Conservation (phyloP, 257 asterid species). For the Solanum chilense region DNA sequence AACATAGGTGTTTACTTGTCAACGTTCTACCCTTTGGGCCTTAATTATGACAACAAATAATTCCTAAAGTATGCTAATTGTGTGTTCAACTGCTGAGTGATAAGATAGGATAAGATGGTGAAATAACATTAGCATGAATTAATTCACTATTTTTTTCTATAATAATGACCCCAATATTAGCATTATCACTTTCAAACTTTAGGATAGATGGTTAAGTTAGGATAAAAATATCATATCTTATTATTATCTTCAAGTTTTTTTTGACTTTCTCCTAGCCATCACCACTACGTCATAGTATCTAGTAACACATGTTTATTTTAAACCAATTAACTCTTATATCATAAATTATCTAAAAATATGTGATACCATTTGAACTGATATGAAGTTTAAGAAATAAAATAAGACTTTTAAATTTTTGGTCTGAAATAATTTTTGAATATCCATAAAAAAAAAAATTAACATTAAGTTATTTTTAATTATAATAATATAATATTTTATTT, state of each 20-base stretch:
- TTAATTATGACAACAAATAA: not conserved
- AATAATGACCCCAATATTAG: not conserved
- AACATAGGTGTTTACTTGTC: not conserved
- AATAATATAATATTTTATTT: fast-evolving
- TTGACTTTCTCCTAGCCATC: not conserved
- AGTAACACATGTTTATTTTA: not conserved
- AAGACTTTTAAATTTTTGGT: not conserved
- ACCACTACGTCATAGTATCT: not conserved
- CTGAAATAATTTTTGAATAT: not conserved
- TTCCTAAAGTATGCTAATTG: not conserved
- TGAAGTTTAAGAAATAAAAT: not conserved
- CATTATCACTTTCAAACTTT: not conserved
- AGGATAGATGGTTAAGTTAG: not conserved
- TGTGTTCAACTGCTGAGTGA: not conserved
- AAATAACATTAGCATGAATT: not conserved
- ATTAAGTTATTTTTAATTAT: not conserved
- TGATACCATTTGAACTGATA: not conserved
- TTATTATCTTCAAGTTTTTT: not conserved
- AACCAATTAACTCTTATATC: not conserved
- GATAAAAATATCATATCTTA: not conserved
- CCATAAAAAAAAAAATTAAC: not conserved
- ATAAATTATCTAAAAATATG: not conserved
- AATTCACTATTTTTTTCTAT: not conserved
- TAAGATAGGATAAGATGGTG: not conserved
- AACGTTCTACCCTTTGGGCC: not conserved